These are phyloP conservation scores for Trametes maxima DNA, from an alignment of 768 basidiomycete species.

Conservation along the genomic window DNA sequence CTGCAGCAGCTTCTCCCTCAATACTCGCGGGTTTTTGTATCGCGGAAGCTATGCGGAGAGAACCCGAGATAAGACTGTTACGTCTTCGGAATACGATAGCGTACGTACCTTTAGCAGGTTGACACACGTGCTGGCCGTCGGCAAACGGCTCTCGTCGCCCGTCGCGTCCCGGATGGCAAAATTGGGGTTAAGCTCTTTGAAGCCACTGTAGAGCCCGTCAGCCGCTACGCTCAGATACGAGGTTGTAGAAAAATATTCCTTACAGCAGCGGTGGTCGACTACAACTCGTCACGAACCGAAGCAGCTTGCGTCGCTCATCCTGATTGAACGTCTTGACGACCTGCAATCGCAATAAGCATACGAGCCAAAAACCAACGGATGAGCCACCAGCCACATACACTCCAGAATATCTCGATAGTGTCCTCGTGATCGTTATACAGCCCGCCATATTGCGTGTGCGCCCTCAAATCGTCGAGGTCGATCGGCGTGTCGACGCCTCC, in stretches of 20 bases:
- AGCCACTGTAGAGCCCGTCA: conserved; percentile 52
- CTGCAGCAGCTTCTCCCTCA: conserved; percentile 79
- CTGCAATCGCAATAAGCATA: conserved; percentile 34
- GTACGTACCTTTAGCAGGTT: conserved; percentile 81
- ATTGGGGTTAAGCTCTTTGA: conserved; percentile 83
- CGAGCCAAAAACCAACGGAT: not conserved
- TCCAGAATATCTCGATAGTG: conserved; percentile 85
- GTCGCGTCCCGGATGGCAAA: conserved; percentile 89
- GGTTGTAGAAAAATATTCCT: conserved; percentile 30
- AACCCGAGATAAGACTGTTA: not conserved
- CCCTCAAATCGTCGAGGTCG: conserved; percentile 78
- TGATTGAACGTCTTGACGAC: conserved; percentile 81
- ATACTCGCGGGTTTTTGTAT: conserved; percentile 61
- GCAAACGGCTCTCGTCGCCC: conserved; percentile 66
- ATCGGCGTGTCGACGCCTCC: conserved; percentile 87
- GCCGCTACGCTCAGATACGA: not conserved
- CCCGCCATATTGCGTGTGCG: conserved; percentile 83
- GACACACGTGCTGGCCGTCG: conserved; percentile 85
- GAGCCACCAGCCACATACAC: conserved; percentile 43
- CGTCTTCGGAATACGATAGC: not conserved
- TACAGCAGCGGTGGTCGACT: conserved; percentile 86
- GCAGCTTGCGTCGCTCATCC: conserved; percentile 72
- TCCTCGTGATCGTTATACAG: conserved; percentile 68
- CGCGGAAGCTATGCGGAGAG: conserved; percentile 57
- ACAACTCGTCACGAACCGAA: conserved; percentile 93